A percentile compares a stretch with the other conserved stretches of the same genome.
These are phyloP conservation scores for Fomitopsis serialis DNA, from an alignment of 768 basidiomycete genomes.

Conservation along the genomic window DNA sequence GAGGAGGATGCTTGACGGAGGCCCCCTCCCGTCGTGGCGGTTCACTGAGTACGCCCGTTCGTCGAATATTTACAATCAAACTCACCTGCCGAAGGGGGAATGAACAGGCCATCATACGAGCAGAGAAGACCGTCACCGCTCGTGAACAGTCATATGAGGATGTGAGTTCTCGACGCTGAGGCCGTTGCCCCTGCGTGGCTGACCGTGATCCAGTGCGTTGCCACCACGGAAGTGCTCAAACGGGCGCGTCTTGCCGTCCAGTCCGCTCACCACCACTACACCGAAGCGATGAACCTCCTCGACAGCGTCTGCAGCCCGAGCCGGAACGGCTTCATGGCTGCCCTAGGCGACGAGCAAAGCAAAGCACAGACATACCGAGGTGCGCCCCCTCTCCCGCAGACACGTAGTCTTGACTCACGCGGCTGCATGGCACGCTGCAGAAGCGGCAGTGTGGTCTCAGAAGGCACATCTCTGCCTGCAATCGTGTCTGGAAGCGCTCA, in stretches of 20 bases:
- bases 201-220: conserved; percentile 6
- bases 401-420: background rate
- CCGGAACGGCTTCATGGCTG: conserved; percentile 11
- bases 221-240: conserved; percentile 9
- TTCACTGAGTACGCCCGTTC: conserved; percentile 5
- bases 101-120: background rate
- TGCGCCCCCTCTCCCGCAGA: background rate
- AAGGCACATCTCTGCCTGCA: conserved; percentile 19
- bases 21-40: conserved; percentile 12
- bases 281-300: conserved; percentile 15
- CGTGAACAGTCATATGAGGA: conserved; percentile 12
- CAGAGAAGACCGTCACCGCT: conserved; percentile 12
- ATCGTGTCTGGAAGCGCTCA: conserved; percentile 11
- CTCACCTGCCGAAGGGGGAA: background rate
- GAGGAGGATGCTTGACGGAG: conserved; percentile 9
- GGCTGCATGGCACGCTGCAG: conserved; percentile 3
- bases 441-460: conserved; percentile 14
- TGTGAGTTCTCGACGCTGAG: conserved; percentile 1
- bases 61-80: background rate
- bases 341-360: conserved; percentile 19
- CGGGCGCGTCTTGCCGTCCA: conserved; percentile 13
- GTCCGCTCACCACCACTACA: conserved; percentile 17
- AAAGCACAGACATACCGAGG: conserved; percentile 15
- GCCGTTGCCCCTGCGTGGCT: background rate
- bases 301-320: conserved; percentile 17